Evolutionary conservation across 495 filamentous ascomycete genomes (phyloP).

Genomic region (Penicillium verhagenii): DNA sequence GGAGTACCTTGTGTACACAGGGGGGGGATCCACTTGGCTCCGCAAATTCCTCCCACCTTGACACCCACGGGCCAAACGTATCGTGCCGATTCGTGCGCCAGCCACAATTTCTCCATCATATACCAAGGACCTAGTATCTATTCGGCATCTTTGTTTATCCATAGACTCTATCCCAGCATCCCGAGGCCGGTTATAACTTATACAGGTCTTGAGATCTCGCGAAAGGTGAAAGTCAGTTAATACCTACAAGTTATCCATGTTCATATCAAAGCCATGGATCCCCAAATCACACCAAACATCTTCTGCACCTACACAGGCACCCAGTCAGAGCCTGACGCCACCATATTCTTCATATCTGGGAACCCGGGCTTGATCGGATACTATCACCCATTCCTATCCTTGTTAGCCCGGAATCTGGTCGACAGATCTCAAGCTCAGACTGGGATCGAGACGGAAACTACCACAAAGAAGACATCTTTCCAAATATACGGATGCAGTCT

Average conservation of each 20-base stretch:
- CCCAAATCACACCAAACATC: slow-evolving; percentile 31
- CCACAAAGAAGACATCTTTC: slow-evolving; percentile 8
- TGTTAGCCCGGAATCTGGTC: slow-evolving; percentile 34
- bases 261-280: slow-evolving; percentile 11
- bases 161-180: too few relatives aligned
- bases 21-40: slow-evolving; percentile 14
- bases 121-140: background rate
- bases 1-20: too few relatives aligned
- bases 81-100: background rate
- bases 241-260: background rate
- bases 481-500: slow-evolving; percentile 70
- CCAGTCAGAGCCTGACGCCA: slow-evolving; percentile 16
- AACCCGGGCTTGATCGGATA: slow-evolving; percentile 85
- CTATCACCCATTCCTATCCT: slow-evolving; percentile 70
- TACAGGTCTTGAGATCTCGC: background rate
- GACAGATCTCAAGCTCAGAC: background rate
- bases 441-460: background rate
- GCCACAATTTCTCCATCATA: background rate
- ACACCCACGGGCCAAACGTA: background rate
- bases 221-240: background rate
- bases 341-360: slow-evolving; percentile 73
- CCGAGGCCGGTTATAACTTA: too few relatives aligned
- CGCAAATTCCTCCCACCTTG: slow-evolving; percentile 6
- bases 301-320: slow-evolving; percentile 29
- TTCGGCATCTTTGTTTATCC: too few relatives aligned